Conservation (phyloP, 2,329 filamentous ascomycete genomes). For the Cryphonectria japonica region DNA sequence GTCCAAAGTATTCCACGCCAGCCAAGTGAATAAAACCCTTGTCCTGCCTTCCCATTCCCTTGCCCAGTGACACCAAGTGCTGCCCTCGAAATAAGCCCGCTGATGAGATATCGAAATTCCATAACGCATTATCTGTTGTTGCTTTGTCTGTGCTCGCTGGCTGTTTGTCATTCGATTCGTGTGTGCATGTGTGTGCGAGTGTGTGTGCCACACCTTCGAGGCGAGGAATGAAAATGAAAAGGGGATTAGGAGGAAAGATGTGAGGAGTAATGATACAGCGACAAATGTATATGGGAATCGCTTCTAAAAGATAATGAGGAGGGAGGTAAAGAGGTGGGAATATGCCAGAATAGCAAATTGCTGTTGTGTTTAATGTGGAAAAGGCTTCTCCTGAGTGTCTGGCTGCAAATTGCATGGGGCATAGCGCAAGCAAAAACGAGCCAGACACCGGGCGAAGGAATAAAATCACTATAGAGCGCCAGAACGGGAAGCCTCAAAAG, state of each 20-base stretch:
- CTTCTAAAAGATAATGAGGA: conserved; percentile 13
- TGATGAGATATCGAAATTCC: conserved; percentile 3
- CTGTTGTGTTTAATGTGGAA: conserved; percentile 5
- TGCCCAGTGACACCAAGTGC: neutral
- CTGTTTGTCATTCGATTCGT: neutral
- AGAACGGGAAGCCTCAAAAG: neutral
- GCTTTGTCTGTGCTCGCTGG: conserved; percentile 15
- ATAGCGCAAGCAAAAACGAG: neutral
- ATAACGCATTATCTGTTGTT: conserved; percentile 14
- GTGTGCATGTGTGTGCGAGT: neutral
- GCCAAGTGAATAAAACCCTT: neutral
- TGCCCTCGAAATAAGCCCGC: conserved; percentile 1
- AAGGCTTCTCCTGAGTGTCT: neutral
- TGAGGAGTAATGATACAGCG: conserved; percentile 13
- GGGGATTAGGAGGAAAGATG: neutral
- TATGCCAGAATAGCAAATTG: conserved; percentile 10
- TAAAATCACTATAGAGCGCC: neutral
- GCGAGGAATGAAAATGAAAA: neutral
- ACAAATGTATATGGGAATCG: conserved; percentile 6
- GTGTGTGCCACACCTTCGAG: neutral
- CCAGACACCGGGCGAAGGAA: neutral
- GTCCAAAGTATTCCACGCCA: conserved; percentile 7
- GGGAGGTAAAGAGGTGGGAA: neutral
- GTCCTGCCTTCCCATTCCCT: neutral
- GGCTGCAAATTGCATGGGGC: neutral